Conservation (phyloP, 352 stramenopile species). For the Plasmopara viticola region DNA sequence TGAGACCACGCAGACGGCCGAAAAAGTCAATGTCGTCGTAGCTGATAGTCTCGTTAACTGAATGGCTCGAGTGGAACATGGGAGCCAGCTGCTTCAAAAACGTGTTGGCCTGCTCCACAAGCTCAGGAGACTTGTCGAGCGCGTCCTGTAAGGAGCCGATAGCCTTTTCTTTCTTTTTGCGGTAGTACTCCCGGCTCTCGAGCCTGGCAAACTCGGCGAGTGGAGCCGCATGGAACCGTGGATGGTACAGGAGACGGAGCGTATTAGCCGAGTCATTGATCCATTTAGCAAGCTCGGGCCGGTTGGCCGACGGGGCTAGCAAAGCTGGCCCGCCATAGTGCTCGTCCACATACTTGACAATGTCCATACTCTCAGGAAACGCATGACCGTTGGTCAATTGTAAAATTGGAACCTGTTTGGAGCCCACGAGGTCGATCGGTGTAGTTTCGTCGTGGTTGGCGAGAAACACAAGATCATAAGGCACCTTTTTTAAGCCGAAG, state of each 20-base stretch:
- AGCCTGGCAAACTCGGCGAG: constrained; percentile 44
- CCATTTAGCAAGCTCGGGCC: constrained; percentile 42
- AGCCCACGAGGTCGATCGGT: constrained; percentile 38
- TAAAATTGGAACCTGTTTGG: constrained; percentile 51
- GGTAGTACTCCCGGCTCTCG: constrained; percentile 49
- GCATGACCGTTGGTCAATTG: constrained; percentile 33
- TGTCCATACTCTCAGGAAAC: constrained; percentile 55
- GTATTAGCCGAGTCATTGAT: constrained; percentile 28
- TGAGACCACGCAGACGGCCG: constrained; percentile 38
- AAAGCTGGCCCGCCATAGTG: constrained; percentile 37
- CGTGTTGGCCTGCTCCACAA: constrained; percentile 35
- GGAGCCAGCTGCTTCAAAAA: constrained; percentile 28
- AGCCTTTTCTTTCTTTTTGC: constrained; percentile 40
- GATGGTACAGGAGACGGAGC: constrained; percentile 36
- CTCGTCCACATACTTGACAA: constrained; percentile 54
- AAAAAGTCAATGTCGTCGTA: constrained; percentile 66
- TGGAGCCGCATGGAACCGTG: constrained; percentile 34
- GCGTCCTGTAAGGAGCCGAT: constrained; percentile 34
- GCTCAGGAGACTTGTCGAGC: constrained; percentile 37
- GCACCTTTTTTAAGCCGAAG: constrained; percentile 45
- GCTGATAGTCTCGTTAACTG: constrained; percentile 44
- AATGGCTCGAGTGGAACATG: constrained; percentile 36
- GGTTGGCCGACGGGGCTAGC: constrained; percentile 23
- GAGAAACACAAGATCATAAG: constrained; percentile 36
- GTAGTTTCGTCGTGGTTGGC: constrained; percentile 52